Base-by-base conservation (phyloP, 2,329 filamentous ascomycete species). In the Apiospora marii region DNA sequence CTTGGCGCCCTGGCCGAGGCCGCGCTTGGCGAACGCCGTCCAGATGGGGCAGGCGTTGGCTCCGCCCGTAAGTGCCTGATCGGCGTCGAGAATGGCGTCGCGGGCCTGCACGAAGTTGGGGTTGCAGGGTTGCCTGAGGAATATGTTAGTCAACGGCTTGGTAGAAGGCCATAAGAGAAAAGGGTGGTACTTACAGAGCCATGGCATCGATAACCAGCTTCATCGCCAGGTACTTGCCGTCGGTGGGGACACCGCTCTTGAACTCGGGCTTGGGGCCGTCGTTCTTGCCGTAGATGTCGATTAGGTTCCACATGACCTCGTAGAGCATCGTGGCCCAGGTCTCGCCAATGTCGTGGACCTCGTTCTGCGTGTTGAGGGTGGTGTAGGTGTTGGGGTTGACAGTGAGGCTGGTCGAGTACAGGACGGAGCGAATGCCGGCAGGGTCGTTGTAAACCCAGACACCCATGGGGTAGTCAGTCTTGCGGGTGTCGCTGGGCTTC, bases 301-400 rank as follows among this genome's bases (percentile, higher is more conserved):
- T 86, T 71, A 88, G 79, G 78, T 87, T 87, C 86, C 86, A 88
- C 72, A 87, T 78, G n/a, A 87, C 81, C 75, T 88, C 86, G 79
- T 88, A 87, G 7, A 88, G 82, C 78, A 87, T 86, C 0, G 82
- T 85, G 0, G 85, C 84, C 86, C 86, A 88, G 72, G 87, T 82
- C 68, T 84, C 84, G 41, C 86, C 86, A 69, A 85, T 84, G 69
- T 82, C 79, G 78, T 87, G 85, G 49, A 85, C 80, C 30, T 78
- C 75, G 76, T 85, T 83, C 71, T 79, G 76, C 16, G 75, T 77
- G 75, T 81, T 79, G 51, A 82, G 81, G 67, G 82, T 80, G 12
- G 76, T 81, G 81, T 87, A 87, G 30, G 82, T 82, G 76, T 85
- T 83, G 2, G 86, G 86, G 79, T 87, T 87, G 70, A 80, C 81